These are phyloP conservation scores for Diplogelasinospora grovesii DNA, from an alignment of 495 filamentous ascomycete species.

Conservation along the genomic window DNA sequence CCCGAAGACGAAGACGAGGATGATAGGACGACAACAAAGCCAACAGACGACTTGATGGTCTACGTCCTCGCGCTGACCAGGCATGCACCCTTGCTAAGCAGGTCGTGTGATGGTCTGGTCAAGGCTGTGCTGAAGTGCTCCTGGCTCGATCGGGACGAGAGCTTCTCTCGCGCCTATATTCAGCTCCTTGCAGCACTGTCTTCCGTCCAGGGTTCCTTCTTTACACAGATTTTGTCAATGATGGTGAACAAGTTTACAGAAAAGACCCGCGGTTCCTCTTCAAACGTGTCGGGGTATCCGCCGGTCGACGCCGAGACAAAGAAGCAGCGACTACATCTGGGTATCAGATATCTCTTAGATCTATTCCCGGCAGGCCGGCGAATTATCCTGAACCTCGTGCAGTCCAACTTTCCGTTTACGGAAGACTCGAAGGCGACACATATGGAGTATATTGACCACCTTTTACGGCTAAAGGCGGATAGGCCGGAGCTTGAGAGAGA, in stretches of 20 bases:
- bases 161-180: slow-evolving; percentile 71
- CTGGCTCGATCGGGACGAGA: slow-evolving; percentile 80
- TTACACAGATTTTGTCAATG: slow-evolving; percentile 61
- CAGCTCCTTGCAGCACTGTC: slow-evolving; percentile 74
- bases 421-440: slow-evolving; percentile 66
- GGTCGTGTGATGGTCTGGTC: slow-evolving; percentile 67
- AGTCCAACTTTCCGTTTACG: slow-evolving; percentile 64
- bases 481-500: slow-evolving; percentile 73
- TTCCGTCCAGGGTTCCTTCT: slow-evolving; percentile 61
- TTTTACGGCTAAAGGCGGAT: slow-evolving; percentile 67
- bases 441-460: slow-evolving; percentile 69
- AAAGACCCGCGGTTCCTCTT: slow-evolving; percentile 38
- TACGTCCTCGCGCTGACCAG: slow-evolving; percentile 75
- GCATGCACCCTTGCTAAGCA: slow-evolving; percentile 61
- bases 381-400: slow-evolving; percentile 57
- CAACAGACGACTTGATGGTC: slow-evolving; percentile 53
- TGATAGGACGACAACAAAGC: slow-evolving; percentile 15
- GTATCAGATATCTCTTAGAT: slow-evolving; percentile 66
- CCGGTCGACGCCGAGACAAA: slow-evolving; percentile 52
- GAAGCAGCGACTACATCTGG: slow-evolving; percentile 64
- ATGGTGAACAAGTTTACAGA: slow-evolving; percentile 67
- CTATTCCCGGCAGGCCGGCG: slow-evolving; percentile 68
- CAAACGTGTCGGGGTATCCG: slow-evolving; percentile 54
- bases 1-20: slow-evolving; percentile 34
- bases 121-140: slow-evolving; percentile 62